Conservation (phyloP, 805 yeast species). For the Kodamaea fukazawae region DNA sequence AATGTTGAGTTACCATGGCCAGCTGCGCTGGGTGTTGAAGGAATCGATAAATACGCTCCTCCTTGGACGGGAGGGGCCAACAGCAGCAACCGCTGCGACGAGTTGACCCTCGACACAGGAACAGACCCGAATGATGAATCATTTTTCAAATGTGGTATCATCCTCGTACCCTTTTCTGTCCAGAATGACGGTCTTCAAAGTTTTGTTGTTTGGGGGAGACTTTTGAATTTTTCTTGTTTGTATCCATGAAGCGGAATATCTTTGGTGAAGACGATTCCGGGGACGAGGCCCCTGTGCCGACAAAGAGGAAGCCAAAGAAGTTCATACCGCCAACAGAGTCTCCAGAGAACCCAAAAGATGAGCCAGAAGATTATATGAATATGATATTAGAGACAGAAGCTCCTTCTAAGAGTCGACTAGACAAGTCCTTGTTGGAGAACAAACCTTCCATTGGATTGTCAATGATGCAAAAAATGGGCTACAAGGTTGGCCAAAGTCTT, state of each 20-base stretch:
- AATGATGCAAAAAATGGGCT: conserved; percentile 63
- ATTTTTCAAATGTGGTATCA: background rate
- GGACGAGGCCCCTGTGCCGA: conserved; percentile 24
- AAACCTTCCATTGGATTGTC: conserved; percentile 42
- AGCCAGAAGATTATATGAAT: conserved; percentile 2
- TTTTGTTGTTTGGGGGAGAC: background rate
- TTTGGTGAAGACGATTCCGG: conserved; percentile 13
- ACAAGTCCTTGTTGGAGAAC: conserved; percentile 8
- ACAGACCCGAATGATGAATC: conserved; percentile 29
- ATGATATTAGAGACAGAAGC: background rate
- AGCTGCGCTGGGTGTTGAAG: conserved; percentile 21
- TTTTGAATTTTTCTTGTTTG: background rate
- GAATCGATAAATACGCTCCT: conserved; percentile 20
- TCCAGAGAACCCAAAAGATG: background rate
- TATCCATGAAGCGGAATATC: conserved; percentile 7
- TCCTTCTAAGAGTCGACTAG: background rate
- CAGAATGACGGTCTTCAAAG: no score
- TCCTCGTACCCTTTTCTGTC: background rate
- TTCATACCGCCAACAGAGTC: background rate
- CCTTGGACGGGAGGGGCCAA: conserved; percentile 17
- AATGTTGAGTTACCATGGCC: conserved; percentile 36
- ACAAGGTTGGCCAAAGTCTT: conserved; percentile 43
- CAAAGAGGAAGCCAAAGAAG: conserved; percentile 22
- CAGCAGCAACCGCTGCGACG: conserved; percentile 31
- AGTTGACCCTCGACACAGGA: conserved; percentile 37